phyloP scores from a whole-genome alignment of 768 basidiomycete species.

The Tylopilus balloui region DNA sequence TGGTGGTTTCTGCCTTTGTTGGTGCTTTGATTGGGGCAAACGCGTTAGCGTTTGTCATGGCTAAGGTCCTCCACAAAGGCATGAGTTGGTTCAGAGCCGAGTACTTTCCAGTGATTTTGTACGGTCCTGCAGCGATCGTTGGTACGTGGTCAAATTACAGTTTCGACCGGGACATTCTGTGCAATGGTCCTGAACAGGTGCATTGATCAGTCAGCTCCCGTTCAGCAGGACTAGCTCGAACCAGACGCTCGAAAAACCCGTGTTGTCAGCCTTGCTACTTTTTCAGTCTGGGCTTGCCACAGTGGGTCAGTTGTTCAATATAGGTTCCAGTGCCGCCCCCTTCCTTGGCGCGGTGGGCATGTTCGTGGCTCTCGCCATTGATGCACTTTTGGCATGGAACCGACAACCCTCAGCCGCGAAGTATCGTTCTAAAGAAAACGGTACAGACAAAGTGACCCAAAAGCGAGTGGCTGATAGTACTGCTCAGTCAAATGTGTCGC shows the following conservation, averaged over 20 bases:
- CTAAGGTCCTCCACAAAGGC: conserved; percentile 51
- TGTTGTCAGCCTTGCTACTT: conserved; percentile 59
- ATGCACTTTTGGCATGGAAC: conserved; percentile 35
- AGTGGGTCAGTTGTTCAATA: conserved; percentile 53
- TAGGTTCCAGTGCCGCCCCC: conserved; percentile 77
- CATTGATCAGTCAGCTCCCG: conserved; percentile 57
- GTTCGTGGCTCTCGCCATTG: conserved; percentile 51
- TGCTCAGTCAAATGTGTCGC: conserved; percentile 39
- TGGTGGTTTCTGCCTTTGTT: conserved; percentile 47
- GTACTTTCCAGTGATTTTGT: conserved; percentile 59
- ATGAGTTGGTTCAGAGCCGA: conserved; percentile 87
- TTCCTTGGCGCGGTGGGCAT: conserved; percentile 60
- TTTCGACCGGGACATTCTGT: background rate
- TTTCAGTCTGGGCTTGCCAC: conserved; percentile 54
- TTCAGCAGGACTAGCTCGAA: conserved; percentile 29
- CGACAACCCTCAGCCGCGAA: conserved; percentile 16
- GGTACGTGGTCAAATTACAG: conserved; percentile 41
- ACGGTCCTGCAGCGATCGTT: conserved; percentile 67
- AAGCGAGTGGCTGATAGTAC: background rate
- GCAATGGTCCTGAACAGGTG: conserved; percentile 39
- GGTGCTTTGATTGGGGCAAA: conserved; percentile 66
- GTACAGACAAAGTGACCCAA: background rate
- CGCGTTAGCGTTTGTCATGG: conserved; percentile 66
- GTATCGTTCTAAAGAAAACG: background rate
- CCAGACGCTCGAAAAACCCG: conserved; percentile 52